phyloP scores from a whole-genome alignment of 768 basidiomycete species.

The Mycena polygramma region DNA sequence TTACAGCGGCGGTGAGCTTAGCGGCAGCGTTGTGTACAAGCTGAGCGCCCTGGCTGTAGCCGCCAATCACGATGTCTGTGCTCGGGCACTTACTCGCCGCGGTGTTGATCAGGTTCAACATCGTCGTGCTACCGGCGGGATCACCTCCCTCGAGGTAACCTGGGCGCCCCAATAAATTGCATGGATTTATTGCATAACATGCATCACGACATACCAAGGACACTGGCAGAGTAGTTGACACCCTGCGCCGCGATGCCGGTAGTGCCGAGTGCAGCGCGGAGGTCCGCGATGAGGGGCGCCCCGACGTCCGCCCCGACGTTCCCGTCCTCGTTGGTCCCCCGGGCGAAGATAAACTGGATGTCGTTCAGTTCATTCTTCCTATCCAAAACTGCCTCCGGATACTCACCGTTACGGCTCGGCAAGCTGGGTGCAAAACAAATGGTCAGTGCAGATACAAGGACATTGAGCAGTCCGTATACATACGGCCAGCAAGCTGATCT shows the following conservation, averaged over 20 bases:
- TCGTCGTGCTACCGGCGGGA: background rate
- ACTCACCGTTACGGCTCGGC: slow-evolving; percentile 6
- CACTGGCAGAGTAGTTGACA: background rate
- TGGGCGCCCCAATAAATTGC: background rate
- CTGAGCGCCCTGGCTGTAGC: slow-evolving; percentile 27
- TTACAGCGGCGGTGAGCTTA: background rate
- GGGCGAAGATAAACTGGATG: slow-evolving; percentile 14
- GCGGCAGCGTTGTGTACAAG: slow-evolving; percentile 17
- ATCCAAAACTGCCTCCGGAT: background rate
- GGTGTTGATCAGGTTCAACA: slow-evolving; percentile 12
- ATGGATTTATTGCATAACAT: background rate
- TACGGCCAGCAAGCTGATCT: slow-evolving; percentile 11
- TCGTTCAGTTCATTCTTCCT: background rate
- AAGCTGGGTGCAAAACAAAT: background rate
- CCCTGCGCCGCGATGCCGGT: slow-evolving; percentile 1
- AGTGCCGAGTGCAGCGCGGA: slow-evolving; percentile 8
- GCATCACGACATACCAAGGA: background rate
- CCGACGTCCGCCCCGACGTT: slow-evolving; percentile 5
- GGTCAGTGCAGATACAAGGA: background rate
- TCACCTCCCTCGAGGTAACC: slow-evolving; percentile 5
- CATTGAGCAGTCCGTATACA: background rate
- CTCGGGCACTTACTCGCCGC: slow-evolving; percentile 15
- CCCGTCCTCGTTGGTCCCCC: slow-evolving; percentile 5
- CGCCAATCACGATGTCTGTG: slow-evolving; percentile 19
- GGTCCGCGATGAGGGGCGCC: slow-evolving; percentile 7